phyloP scores from a whole-genome alignment of 106 monocot genomes.

The Phalaenopsis aphrodite region DNA sequence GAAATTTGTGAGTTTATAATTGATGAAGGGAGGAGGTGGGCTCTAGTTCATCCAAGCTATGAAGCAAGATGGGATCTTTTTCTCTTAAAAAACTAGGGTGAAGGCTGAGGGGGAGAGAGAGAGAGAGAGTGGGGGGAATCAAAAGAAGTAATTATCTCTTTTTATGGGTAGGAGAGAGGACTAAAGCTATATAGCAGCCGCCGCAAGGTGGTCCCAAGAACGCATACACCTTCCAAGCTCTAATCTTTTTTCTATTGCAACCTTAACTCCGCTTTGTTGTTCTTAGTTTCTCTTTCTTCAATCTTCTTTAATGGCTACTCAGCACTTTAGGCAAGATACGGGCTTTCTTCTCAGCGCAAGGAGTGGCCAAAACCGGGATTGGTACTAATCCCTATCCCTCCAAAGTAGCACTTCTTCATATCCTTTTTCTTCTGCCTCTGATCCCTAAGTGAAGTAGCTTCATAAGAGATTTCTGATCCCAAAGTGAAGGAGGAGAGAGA shows the following conservation, averaged over 20 bases:
- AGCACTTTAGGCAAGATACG: not conserved
- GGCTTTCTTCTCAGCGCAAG: slow-evolving; percentile 6
- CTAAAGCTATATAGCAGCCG: not conserved
- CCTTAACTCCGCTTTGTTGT: not conserved
- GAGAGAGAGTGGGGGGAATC: not conserved
- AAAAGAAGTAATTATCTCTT: too few relatives aligned
- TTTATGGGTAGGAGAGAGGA: not conserved
- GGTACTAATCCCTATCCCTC: slow-evolving; percentile 14
- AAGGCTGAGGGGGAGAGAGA: not conserved
- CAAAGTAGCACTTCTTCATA: slow-evolving; percentile 3
- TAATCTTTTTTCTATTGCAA: not conserved
- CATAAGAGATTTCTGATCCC: not conserved
- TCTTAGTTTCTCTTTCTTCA: not conserved
- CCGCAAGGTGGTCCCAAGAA: slow-evolving; percentile 7
- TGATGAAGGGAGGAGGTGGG: not conserved
- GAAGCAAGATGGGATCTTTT: too few relatives aligned
- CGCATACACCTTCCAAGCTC: not conserved
- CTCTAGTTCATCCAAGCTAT: not conserved
- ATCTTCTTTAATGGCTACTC: not conserved
- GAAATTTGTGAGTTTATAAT: too few relatives aligned
- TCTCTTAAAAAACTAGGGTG: not conserved
- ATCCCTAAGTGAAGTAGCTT: slow-evolving; percentile 1
- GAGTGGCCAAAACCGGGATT: slow-evolving; percentile 13
- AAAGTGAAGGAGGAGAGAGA: slow-evolving; percentile 1
- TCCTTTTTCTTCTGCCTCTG: slow-evolving; percentile 13